Conservation (phyloP, 495 filamentous ascomycete species). For the Viridothelium virens region DNA sequence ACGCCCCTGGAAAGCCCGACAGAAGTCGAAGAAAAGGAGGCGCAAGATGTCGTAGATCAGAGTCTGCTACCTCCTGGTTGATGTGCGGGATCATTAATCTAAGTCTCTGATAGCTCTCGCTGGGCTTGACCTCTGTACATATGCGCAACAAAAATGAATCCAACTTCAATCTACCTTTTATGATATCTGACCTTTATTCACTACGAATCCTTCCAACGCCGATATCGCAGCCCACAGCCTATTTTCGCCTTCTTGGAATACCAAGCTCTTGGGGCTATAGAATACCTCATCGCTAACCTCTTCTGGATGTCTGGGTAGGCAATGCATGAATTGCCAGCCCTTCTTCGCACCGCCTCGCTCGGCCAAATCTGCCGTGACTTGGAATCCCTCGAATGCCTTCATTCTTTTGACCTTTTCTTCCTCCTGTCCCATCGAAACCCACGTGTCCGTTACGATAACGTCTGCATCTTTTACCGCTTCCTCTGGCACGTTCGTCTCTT, state of each 20-base stretch:
- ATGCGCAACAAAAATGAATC: neutral
- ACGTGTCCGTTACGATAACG: constrained; percentile 90
- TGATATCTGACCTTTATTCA: constrained; percentile 70
- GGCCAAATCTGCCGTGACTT: constrained; percentile 76
- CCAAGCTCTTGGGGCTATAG: constrained; percentile 70
- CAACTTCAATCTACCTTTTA: neutral
- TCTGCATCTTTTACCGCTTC: constrained; percentile 85
- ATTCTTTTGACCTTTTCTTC: constrained; percentile 65
- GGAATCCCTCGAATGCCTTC: constrained; percentile 79
- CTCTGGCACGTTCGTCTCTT: constrained; percentile 70
- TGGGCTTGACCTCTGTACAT: constrained; percentile 1
- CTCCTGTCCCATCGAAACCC: constrained; percentile 97
- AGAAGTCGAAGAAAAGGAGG: constrained; percentile 73
- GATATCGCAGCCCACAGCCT: constrained; percentile 80
- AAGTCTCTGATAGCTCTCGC: too few species aligned
- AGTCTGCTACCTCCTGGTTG: constrained; percentile 91
- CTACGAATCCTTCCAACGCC: constrained; percentile 81
- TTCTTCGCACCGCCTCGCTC: constrained; percentile 78
- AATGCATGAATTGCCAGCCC: constrained; percentile 98
- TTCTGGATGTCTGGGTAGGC: constrained; percentile 85
- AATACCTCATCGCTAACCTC: constrained; percentile 94
- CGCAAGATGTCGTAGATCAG: constrained; percentile 83
- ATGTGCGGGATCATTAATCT: constrained; percentile 17
- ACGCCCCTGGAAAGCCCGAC: constrained; percentile 71
- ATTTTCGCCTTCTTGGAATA: constrained; percentile 92